Base-by-base conservation (phyloP, 2,329 filamentous ascomycete species). In the Alternaria sp. region DNA sequence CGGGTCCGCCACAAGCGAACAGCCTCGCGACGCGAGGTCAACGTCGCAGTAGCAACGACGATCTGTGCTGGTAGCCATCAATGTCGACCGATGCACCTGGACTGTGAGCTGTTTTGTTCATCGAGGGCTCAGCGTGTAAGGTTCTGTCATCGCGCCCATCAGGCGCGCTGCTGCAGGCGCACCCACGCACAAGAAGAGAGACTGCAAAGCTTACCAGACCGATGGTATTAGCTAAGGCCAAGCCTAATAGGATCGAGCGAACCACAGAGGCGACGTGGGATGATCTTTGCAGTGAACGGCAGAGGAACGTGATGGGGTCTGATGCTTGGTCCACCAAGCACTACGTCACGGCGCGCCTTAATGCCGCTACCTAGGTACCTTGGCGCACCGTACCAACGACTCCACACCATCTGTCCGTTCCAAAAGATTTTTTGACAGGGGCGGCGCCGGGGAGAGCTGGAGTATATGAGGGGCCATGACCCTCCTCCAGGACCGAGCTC, bases 331-430 rank as follows among this genome's bases (percentile, higher is more conserved):
- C 45, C 58, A 40, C 50, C 55, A 61, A 58, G 40, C 62, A 59
- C 49, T 62, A 67, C 65, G 67, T 69, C 69, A 69, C 52, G 4
- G 58, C 55, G 50, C 61, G 58, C 54, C 65, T 66, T 59, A 52
- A 57, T 21, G 25, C 57, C 61, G 46, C 45, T 59, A 44, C 19
- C 62, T 59, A 59, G 63, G 63, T 59, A 44, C 19, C 62, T 59
- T 62, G 63, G 63, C 51, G 51, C 51, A 45, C 46, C 40, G 30
- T 26, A 52, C 46, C 51, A 46, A 46, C 40, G 51, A 62, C 56
- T 65, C 63, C 63, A 63, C 60, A 59, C 52, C 40, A 19, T 36
- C 26, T 54, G 43, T 49, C 51, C 45, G 52, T 54, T 19, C 28
- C 55, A 58, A 61, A 54, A 60, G 56, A 43, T 59, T 64, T 61